Base-by-base conservation (phyloP, 108 stramenopile species). In the Schizochytrium sp. region DNA sequence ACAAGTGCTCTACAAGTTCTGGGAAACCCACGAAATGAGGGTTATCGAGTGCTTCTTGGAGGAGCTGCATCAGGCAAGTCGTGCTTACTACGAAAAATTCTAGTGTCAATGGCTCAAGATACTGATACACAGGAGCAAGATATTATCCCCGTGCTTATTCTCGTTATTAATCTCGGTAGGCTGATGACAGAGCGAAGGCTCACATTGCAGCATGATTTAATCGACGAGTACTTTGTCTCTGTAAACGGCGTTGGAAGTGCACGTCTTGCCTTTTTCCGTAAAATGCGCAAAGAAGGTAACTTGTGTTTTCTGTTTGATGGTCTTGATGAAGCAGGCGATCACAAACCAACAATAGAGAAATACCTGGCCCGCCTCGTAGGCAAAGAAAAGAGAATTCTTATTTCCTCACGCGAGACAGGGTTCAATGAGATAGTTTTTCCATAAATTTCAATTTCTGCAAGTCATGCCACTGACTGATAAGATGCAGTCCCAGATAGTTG, bases 21-120 rank as follows among this genome's bases (percentile, higher is more conserved):
- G 10, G 64, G 64, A 7, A 69, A 69, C 64, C 64, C 64, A 28
- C 3, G 64, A 38, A 44, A 69, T 15, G 64, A 69, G 28, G 64
- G 64, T 0, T 38, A 69, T 42, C 50, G 47, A 0, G 76, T 83
- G 28, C 10, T 83, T 28, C 28, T 83, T 8, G 76, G 76, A 5
- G 76, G 76, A 47, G 76, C 76, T 55, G 76, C 76, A 5, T 83
- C 76, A 38, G 76, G 76, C 76, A 83, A 83, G 76, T 83, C 76
- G 4, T 83, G 76, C 53, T 40, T 83, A 10, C 19, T 83, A 40
- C 10, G 76, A 46, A 49, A 55, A 38, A 83, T 83, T 2, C 47
- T 83, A 17, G 47, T 83, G 8, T 83, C 76, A 5, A 10, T 55
- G 76, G 76, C 28, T 28, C 50, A 83, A 19, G 53, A 55, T 28